Conservation (phyloP, 768 basidiomycete species). For the Lactarius deliciosus region DNA sequence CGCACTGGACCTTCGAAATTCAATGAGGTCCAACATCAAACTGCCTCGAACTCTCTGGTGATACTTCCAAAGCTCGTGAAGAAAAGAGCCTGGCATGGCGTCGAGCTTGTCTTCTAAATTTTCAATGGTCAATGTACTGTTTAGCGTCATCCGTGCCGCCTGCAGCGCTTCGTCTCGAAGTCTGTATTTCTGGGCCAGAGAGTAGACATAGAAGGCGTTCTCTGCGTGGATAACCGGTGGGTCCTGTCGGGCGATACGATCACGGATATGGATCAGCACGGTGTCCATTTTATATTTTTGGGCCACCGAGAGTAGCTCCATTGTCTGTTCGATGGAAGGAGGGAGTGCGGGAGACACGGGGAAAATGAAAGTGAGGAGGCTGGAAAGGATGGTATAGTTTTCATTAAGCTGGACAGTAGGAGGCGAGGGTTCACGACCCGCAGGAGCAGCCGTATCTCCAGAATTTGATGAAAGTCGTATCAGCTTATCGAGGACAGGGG, state of each 20-base stretch:
- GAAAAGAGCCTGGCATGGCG: neutral
- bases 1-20: slow-evolving; percentile 4
- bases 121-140: neutral
- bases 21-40: slow-evolving; percentile 10
- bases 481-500: slow-evolving; percentile 14
- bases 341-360: neutral
- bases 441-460: neutral
- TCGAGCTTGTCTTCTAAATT: neutral
- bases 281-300: slow-evolving; percentile 8
- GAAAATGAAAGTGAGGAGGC: neutral
- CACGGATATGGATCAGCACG: slow-evolving; percentile 4
- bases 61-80: slow-evolving; percentile 7
- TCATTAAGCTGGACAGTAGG: neutral
- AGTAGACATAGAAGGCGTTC: slow-evolving; percentile 7
- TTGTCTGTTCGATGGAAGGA: neutral
- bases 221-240: neutral
- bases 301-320: slow-evolving; percentile 4
- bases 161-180: neutral
- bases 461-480: neutral
- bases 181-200: slow-evolving; percentile 4
- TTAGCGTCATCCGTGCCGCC: slow-evolving; percentile 1
- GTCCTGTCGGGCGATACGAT: neutral
- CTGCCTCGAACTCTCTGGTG: slow-evolving; percentile 4
- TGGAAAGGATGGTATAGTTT: neutral
- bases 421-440: neutral